These are phyloP conservation scores for Acanthamoeba castellanii DNA, from an alignment of 208 protist species.

Conservation along the genomic window DNA sequence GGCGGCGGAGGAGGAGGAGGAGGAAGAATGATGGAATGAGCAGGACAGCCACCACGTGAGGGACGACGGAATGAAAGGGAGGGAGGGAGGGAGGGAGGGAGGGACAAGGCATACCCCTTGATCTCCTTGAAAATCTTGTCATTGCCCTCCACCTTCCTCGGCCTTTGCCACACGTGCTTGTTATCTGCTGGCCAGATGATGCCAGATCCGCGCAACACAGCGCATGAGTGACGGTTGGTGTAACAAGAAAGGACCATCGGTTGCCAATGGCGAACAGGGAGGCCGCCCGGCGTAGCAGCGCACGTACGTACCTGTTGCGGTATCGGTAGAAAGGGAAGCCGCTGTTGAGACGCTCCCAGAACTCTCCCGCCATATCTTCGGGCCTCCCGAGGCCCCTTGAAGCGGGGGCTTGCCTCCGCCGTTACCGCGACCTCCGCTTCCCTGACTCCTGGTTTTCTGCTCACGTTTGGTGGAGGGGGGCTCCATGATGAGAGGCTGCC, in stretches of 20 bases:
- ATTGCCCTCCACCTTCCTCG: neutral
- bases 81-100: neutral
- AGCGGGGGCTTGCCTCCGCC: neutral
- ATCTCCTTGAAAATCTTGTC: neutral
- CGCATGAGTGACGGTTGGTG: no score
- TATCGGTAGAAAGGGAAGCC: neutral
- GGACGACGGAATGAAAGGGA: neutral
- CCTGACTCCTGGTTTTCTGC: constrained; percentile 10
- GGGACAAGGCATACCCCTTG: neutral
- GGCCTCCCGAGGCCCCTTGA: neutral
- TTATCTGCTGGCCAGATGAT: neutral
- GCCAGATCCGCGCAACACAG: neutral
- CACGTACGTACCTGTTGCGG: neutral
- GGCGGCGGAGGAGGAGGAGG: neutral
- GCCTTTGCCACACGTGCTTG: constrained; percentile 26
- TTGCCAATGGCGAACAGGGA: no score
- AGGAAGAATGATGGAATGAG: no score
- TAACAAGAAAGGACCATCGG: no score
- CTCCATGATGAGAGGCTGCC: no score
- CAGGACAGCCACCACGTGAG: neutral
- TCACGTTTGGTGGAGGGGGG: neutral
- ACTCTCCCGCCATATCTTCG: neutral
- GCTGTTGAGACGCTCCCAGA: neutral
- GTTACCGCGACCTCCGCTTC: neutral
- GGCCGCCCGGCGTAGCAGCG: neutral